Conservation (phyloP, 1,284 basidiomycete species). For the Tausonia pullulans region DNA sequence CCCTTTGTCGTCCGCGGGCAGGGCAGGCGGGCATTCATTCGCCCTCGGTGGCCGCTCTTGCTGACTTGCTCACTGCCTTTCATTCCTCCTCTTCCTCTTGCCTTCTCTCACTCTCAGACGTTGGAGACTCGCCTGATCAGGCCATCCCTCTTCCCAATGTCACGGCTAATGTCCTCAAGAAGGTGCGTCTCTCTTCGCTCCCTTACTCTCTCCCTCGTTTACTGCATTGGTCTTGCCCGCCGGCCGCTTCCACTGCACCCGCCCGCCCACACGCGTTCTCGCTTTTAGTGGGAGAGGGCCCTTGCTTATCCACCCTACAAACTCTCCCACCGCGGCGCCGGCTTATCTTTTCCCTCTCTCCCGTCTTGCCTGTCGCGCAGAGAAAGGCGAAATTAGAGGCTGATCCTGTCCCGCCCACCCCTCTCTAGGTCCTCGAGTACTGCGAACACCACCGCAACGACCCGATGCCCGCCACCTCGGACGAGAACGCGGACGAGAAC, state of each 20-base stretch:
- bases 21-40: neutral
- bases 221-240: too few species aligned
- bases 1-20: constrained; percentile 10
- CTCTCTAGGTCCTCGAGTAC: constrained; percentile 81
- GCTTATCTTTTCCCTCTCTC: neutral
- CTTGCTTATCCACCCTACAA: neutral
- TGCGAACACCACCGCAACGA: constrained; percentile 98
- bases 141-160: constrained; percentile 96
- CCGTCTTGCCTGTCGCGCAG: too few species aligned
- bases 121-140: constrained; percentile 75
- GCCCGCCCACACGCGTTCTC: neutral
- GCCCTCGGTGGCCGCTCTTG: neutral
- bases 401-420: neutral
- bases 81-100: neutral
- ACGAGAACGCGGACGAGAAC: constrained; percentile 80
- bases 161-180: constrained; percentile 89
- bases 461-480: constrained; percentile 68
- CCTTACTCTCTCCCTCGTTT: neutral
- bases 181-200: constrained; percentile 44
- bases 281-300: neutral
- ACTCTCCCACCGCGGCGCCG: neutral
- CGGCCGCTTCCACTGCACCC: too few species aligned
- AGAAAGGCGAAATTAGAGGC: neutral
- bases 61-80: neutral
- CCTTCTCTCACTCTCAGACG: constrained; percentile 45